phyloP scores from a whole-genome alignment of 2,329 filamentous ascomycete species.

The Arthrocladium fulminans region DNA sequence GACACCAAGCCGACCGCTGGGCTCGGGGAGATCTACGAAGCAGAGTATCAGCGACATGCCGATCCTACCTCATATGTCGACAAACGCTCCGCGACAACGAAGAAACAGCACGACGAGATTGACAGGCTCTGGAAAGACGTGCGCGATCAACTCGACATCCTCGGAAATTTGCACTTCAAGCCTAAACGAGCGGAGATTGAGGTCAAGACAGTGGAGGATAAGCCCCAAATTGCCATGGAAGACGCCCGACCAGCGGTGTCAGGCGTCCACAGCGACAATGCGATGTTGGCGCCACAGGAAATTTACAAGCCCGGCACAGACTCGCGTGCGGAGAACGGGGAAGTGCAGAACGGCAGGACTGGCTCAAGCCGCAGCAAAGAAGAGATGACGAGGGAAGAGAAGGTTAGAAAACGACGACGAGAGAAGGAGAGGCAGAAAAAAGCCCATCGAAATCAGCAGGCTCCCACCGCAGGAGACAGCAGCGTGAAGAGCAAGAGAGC shows the following conservation, averaged over 20 bases:
- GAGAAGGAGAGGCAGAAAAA: conserved; percentile 78
- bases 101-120: conserved; percentile 75
- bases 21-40: conserved; percentile 87
- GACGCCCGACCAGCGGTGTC: conserved; percentile 81
- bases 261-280: conserved; percentile 51
- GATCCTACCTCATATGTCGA: conserved; percentile 75
- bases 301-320: conserved; percentile 69
- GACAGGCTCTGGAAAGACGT: conserved; percentile 74
- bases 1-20: conserved; percentile 81
- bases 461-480: not conserved
- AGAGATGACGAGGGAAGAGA: conserved; percentile 84
- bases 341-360: conserved; percentile 15
- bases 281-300: conserved; percentile 86
- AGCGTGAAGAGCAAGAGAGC: conserved; percentile 25
- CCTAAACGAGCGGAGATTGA: conserved; percentile 74
- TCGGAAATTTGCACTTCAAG: conserved; percentile 92
- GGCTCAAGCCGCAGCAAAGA: conserved; percentile 60
- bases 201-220: conserved; percentile 79
- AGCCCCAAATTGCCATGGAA: conserved; percentile 88
- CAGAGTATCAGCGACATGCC: conserved; percentile 70
- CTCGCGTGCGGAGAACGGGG: conserved; percentile 4
- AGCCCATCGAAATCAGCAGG: conserved; percentile 35
- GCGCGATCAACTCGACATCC: conserved; percentile 69
- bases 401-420: conserved; percentile 62
- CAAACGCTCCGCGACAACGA: conserved; percentile 70